phyloP scores from a whole-genome alignment of 345 rosid species.

The Gossypioides kirkii region DNA sequence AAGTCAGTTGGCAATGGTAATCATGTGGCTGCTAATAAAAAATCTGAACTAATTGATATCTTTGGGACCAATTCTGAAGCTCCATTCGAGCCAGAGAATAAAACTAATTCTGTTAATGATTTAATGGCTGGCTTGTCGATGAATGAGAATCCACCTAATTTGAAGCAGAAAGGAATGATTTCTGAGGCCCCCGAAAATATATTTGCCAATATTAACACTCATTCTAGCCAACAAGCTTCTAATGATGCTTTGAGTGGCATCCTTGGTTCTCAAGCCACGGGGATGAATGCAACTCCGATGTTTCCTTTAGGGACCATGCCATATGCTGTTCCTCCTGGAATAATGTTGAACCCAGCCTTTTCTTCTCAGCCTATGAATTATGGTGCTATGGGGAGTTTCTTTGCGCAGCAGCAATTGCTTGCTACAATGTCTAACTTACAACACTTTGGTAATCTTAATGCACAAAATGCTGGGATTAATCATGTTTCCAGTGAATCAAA shows the following conservation, averaged over 20 bases:
- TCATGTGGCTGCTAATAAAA: constrained; percentile 23
- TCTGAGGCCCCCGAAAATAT: constrained; percentile 39
- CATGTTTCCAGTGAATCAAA: constrained; percentile 27
- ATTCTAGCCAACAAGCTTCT: constrained; percentile 33
- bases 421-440: constrained; percentile 72
- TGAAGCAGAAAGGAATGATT: constrained; percentile 36
- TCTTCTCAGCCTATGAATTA: constrained; percentile 58
- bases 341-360: constrained; percentile 62
- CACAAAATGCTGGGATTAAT: constrained; percentile 40
- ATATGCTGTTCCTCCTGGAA: constrained; percentile 54
- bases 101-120: constrained; percentile 40
- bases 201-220: constrained; percentile 36
- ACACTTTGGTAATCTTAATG: constrained; percentile 56
- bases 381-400: constrained; percentile 59
- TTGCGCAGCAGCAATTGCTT: constrained; percentile 81
- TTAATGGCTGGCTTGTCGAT: constrained; percentile 67
- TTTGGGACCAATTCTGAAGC: constrained; percentile 43
- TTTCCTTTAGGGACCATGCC: constrained; percentile 53
- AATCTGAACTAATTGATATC: constrained; percentile 53
- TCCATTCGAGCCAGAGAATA: constrained; percentile 36
- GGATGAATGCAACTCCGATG: constrained; percentile 40
- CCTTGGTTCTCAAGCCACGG: constrained; percentile 43
- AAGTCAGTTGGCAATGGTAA: constrained; percentile 38
- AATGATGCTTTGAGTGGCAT: constrained; percentile 46
- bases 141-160: constrained; percentile 36